Evolutionary conservation across 371 early-diverging fungal genomes (phyloP).

Genomic region (Dichotomocladium elegans): DNA sequence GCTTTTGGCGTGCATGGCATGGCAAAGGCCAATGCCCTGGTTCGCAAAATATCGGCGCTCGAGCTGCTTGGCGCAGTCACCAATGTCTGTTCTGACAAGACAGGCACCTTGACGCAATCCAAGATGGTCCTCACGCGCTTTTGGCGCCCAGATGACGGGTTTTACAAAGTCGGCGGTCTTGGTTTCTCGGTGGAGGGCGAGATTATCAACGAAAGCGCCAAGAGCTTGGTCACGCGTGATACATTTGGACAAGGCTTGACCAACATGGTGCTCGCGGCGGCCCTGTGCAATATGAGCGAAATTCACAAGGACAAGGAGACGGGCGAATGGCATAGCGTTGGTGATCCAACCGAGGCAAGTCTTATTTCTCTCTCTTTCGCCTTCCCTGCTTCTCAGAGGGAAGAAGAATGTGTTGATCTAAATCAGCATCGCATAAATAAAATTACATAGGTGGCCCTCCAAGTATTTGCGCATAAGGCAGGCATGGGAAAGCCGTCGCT

Average conservation of each 20-base stretch:
- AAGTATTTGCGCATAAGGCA: conserved; percentile 74
- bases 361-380: conserved; percentile 26
- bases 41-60: conserved; percentile 83
- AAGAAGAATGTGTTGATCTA: neutral
- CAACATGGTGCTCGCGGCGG: conserved; percentile 45
- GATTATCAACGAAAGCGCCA: conserved; percentile 21
- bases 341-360: conserved; percentile 80
- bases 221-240: conserved; percentile 16
- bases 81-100: conserved; percentile 94
- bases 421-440: neutral
- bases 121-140: conserved; percentile 81
- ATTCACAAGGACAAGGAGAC: conserved; percentile 55
- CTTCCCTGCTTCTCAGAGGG: neutral
- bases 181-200: conserved; percentile 51
- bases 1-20: conserved; percentile 87
- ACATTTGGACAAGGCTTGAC: conserved; percentile 37
- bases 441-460: conserved; percentile 51
- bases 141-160: conserved; percentile 69
- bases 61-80: conserved; percentile 91
- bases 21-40: conserved; percentile 81
- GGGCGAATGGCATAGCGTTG: conserved; percentile 68
- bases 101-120: conserved; percentile 93
- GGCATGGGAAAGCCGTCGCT: conserved; percentile 63
- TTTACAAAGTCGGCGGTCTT: conserved; percentile 57
- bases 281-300: conserved; percentile 76